Evolutionary conservation across 1,284 basidiomycete genomes (phyloP).

Genomic region (Naganishia albida): DNA sequence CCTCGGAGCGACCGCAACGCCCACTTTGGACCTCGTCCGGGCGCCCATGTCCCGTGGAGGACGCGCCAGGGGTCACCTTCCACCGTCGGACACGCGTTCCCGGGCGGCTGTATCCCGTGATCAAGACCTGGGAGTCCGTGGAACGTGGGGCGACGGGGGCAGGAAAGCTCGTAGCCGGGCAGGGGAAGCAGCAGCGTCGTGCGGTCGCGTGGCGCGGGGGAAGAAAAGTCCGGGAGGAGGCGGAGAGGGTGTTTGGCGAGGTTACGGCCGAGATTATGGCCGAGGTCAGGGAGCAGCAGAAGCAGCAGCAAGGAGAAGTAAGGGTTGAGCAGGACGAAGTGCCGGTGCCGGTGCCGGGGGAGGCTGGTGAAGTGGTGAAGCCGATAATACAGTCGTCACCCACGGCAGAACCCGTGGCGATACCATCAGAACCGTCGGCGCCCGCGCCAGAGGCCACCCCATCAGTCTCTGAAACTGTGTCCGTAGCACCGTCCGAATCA

Average conservation of each 20-base stretch:
- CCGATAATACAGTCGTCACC: background rate
- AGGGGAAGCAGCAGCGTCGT: constrained; percentile 4
- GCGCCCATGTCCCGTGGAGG: constrained; percentile 10
- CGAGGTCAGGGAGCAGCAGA: constrained; percentile 10
- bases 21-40: constrained; percentile 3
- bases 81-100: constrained; percentile 9
- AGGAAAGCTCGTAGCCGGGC: background rate
- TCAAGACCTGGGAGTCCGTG: constrained; percentile 14
- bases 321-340: background rate
- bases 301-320: background rate
- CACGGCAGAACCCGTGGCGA: background rate
- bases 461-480: background rate
- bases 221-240: background rate
- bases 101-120: constrained; percentile 7
- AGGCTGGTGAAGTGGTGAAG: background rate
- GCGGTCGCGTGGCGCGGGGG: constrained; percentile 2
- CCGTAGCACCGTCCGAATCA: background rate
- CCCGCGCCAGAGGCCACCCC: background rate
- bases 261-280: constrained; percentile 6
- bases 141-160: background rate
- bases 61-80: constrained; percentile 11
- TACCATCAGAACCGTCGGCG: background rate
- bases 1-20: background rate
- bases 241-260: constrained; percentile 3
- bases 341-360: background rate